Evolutionary conservation across 768 basidiomycete genomes (phyloP).

Genomic region (Tulasnella sp.): DNA sequence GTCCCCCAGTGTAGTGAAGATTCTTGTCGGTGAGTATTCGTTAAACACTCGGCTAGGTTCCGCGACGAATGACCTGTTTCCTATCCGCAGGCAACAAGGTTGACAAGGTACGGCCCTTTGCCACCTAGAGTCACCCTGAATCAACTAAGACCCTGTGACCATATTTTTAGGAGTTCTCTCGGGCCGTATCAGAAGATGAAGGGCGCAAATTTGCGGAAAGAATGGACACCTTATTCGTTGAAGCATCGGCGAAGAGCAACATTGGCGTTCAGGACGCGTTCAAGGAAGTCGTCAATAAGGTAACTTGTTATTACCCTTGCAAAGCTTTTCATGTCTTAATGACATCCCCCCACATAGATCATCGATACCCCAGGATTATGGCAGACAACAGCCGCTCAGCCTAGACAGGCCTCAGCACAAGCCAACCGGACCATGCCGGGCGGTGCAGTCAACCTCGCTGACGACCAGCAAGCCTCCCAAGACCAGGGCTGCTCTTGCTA

Average conservation of each 20-base stretch:
- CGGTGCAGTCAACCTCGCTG: slow-evolving; percentile 16
- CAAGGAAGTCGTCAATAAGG: slow-evolving; percentile 54
- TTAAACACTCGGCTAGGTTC: background rate
- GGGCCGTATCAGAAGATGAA: slow-evolving; percentile 74
- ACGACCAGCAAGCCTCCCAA: slow-evolving; percentile 19
- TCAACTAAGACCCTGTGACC: background rate
- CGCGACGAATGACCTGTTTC: background rate
- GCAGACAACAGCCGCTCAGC: slow-evolving; percentile 28
- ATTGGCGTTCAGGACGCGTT: slow-evolving; percentile 73
- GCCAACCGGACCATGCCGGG: slow-evolving; percentile 23
- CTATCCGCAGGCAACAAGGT: slow-evolving; percentile 52
- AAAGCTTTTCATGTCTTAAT: background rate
- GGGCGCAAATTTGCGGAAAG: slow-evolving; percentile 71
- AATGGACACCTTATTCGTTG: slow-evolving; percentile 80
- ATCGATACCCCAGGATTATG: slow-evolving; percentile 77
- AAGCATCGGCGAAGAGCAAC: slow-evolving; percentile 88
- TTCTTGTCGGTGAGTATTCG: slow-evolving; percentile 69
- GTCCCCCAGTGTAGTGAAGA: slow-evolving; percentile 76
- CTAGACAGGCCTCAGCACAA: background rate
- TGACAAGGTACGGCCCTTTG: slow-evolving; percentile 57
- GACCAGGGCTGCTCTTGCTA: slow-evolving; percentile 21
- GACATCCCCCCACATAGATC: slow-evolving; percentile 27
- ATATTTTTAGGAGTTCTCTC: slow-evolving; percentile 65
- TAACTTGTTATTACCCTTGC: background rate
- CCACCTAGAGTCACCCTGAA: background rate